Evolutionary conservation across 2,329 filamentous ascomycete genomes (phyloP).

Genomic region (Penicillium decumbens): DNA sequence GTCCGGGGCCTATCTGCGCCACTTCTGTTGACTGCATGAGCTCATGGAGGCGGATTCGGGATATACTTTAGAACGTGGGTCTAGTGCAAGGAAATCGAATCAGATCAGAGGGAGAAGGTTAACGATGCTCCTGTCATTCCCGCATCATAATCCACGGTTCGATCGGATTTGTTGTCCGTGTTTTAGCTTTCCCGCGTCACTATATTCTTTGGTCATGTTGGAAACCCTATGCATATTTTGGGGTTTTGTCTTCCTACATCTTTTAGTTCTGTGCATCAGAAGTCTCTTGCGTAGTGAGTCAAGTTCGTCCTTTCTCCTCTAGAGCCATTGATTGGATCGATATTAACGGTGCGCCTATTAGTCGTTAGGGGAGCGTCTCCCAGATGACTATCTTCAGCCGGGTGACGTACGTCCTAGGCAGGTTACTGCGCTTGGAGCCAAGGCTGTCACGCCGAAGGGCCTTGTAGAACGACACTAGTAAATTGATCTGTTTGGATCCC

Average conservation of each 20-base stretch:
- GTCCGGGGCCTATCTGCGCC: background rate
- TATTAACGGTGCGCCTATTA: conserved; percentile 45
- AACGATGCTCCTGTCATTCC: background rate
- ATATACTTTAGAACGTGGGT: conserved; percentile 2
- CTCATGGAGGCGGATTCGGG: conserved; percentile 4
- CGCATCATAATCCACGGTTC: background rate
- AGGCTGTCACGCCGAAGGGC: conserved; percentile 36
- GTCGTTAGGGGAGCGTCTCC: conserved; percentile 38
- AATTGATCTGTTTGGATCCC: background rate
- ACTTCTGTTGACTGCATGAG: conserved; percentile 2
- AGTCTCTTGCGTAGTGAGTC: too few relatives aligned
- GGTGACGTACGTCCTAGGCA: conserved; percentile 13
- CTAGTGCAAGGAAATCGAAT: background rate
- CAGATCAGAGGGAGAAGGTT: background rate
- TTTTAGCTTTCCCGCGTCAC: too few relatives aligned
- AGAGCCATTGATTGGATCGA: conserved; percentile 48
- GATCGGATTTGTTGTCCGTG: background rate
- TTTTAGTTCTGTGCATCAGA: too few relatives aligned
- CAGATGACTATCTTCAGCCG: conserved; percentile 39
- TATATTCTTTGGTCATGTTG: too few relatives aligned
- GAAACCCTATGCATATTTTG: too few relatives aligned
- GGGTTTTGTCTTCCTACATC: too few relatives aligned
- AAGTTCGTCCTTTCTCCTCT: conserved; percentile 33
- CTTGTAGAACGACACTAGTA: conserved; percentile 30
- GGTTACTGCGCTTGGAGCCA: conserved; percentile 33